Base-by-base conservation (phyloP, 1,139 yeast species). In the Arxiozyma slooffiae region DNA sequence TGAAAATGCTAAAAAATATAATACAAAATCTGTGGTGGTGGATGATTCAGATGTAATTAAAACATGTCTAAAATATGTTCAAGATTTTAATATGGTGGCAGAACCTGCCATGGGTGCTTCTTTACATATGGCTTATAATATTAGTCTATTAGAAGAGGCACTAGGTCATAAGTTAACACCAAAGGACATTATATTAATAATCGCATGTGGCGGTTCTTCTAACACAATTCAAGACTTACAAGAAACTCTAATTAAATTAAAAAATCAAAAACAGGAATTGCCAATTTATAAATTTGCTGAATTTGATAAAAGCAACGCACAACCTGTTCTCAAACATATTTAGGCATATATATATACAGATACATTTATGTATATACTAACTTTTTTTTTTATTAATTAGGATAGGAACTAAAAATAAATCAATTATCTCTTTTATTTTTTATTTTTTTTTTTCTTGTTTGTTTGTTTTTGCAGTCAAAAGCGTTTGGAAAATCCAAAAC, bases 71-170 rank as follows among this genome's bases (percentile, higher is more conserved):
- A 68, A 64, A 39, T 80, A 75, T 55, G 75, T 80, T 11, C 69
- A 74, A 11, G 76, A 73, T 40, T 76, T 71, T 52, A 72, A 72
- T 38, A 67, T 74, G 42, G 67, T 80, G 9, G 79, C 80, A 0
- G 90, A 83, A 60, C 87, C 89, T 0, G 88, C 89, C 0, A 83
- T 90, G 68, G 89, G 88, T 9, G 88, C 86, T 1, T 76, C 88
- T 0, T 58, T 82, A 36, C 76, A 82, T 17, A 67, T 77, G 3
- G 71, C 75, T 1, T 78, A 78, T 60, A 65, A 73, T 46, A 58
- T 64, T 14, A 69, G 69, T 7, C 57, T 72, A 22, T 57, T 78
- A 17, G 61, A 62, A 41, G 57, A 62, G n/a, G 59, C 62, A 36
- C 63, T 72, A 40, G 67, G 66, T 1, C 23, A 39, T 16, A 59